These are phyloP conservation scores for Pluteus cervinus DNA, from an alignment of 768 basidiomycete species.

Conservation along the genomic window DNA sequence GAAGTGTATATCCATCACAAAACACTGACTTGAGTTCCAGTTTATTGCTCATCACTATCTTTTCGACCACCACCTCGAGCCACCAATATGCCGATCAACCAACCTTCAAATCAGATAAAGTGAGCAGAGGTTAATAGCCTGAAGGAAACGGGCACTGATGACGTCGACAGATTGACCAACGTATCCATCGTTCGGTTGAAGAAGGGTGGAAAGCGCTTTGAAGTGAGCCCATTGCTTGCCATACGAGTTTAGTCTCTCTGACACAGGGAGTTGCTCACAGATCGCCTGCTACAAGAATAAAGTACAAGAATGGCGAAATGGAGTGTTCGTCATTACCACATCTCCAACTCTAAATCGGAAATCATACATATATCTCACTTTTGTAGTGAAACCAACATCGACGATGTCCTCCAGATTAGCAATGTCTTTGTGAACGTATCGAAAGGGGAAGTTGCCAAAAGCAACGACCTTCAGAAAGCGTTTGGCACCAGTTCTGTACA, in stretches of 20 bases:
- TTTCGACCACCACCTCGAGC: slow-evolving; percentile 4
- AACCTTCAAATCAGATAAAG: slow-evolving; percentile 91
- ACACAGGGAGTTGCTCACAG: slow-evolving; percentile 24
- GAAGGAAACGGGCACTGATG: too few relatives aligned
- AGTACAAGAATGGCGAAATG: slow-evolving; percentile 93
- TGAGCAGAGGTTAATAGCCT: slow-evolving; percentile 21
- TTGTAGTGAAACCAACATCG: slow-evolving; percentile 80
- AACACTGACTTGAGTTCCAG: too few relatives aligned
- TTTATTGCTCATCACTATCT: too few relatives aligned
- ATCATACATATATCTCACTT: slow-evolving; percentile 1
- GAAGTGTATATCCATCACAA: too few relatives aligned
- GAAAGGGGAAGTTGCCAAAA: slow-evolving; percentile 90
- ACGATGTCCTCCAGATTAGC: slow-evolving; percentile 94
- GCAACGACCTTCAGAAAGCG: slow-evolving; percentile 85
- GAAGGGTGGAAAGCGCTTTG: slow-evolving; percentile 97
- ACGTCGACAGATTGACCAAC: slow-evolving; percentile 74
- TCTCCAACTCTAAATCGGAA: background rate
- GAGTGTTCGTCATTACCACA: slow-evolving; percentile 55
- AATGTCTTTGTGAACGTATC: slow-evolving; percentile 96
- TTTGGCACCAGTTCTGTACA: slow-evolving; percentile 73
- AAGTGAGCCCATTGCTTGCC: slow-evolving; percentile 42
- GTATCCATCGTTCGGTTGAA: slow-evolving; percentile 94
- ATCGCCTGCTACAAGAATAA: slow-evolving; percentile 99
- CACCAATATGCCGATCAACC: slow-evolving; percentile 54
- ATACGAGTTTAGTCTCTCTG: background rate